A percentile compares a stretch with the other conserved stretches of the same genome.
Conservation (phyloP, 73 alveolate genomes). For the Tetrahymena elliotti region DNA sequence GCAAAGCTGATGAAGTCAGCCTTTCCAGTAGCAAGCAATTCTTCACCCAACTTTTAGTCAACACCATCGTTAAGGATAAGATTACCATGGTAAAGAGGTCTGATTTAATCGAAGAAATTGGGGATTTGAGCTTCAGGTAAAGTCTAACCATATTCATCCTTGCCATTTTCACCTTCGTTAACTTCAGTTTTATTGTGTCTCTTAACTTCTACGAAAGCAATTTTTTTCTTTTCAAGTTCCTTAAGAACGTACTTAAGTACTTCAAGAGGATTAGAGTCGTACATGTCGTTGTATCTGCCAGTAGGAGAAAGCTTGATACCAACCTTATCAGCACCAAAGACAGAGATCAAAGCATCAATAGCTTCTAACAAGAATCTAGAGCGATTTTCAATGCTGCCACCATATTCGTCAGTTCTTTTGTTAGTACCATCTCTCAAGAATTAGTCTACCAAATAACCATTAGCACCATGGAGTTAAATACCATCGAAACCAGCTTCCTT, state of each 20-base stretch:
- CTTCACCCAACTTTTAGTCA: background rate
- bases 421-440: constrained; percentile 62
- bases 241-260: constrained; percentile 5
- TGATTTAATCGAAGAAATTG: background rate
- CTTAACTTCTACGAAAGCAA: constrained; percentile 28
- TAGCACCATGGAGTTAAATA: constrained; percentile 66
- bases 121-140: background rate
- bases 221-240: background rate
- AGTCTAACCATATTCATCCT: constrained; percentile 15
- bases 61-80: constrained; percentile 11
- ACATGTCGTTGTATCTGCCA: constrained; percentile 31
- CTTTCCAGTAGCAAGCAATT: background rate
- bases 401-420: constrained; percentile 78
- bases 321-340: constrained; percentile 33
- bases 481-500: constrained; percentile 82
- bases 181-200: constrained; percentile 1
- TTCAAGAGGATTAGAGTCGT: constrained; percentile 45
- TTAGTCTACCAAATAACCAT: constrained; percentile 59
- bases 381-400: constrained; percentile 77
- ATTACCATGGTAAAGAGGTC: constrained; percentile 6
- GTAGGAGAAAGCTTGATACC: constrained; percentile 54
- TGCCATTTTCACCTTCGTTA: background rate
- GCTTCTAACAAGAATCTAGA: constrained; percentile 64
- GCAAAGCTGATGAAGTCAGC: constrained; percentile 25
- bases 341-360: constrained; percentile 45